Base-by-base conservation (phyloP, 345 rosid species). In the Ricinus communis region DNA sequence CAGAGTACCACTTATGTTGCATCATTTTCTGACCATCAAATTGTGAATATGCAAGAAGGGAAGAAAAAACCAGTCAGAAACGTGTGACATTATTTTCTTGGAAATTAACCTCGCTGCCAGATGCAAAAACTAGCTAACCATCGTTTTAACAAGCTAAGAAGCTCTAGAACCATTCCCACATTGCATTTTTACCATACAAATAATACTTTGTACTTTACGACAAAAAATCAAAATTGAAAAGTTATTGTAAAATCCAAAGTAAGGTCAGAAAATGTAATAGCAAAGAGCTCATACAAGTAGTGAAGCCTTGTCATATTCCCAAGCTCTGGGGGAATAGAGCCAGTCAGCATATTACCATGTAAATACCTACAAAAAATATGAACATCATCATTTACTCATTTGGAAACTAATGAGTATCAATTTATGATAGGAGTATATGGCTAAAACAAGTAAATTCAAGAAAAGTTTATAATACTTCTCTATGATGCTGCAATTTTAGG, bases 261-360 rank as follows among this genome's bases (percentile, higher is more conserved):
- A 2, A 15, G 30, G 64, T 40, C 9, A 40, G 5, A 53, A 41
- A 28, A 61, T 64, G 47, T 16, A 14, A 25, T 15, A 55, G 24
- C 24, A 59, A 52, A 33, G 56, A 27, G 62, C 10, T 38, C 86
- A 1, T 88, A 95, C 99, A 95, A 74, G 88, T 95, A 95, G 78
- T 90, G 97, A 68, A 95, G 97, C 79, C 85, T 90, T 14, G 97
- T 85, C 99, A 95, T 95, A 81, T 95, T 92, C 74, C 97, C 97
- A 19, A 92, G 93, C 87, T 92, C 97, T 0, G 96, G 93, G 53
- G 96, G 99, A 75, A 95, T 87, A 19, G 85, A 68, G 79, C 97
- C 97, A 9, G 90, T 84, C 74, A 95, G 82, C 85, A 79, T 87
- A 83, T 95, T 95, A 38, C 88, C 79, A 53, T 92, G 92, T 82